Percentiles rank a stretch among this genome's conserved stretches.
Evolutionary conservation across 2,329 filamentous ascomycete genomes (phyloP).

Genomic region (Allantophomopsis cytisporea): DNA sequence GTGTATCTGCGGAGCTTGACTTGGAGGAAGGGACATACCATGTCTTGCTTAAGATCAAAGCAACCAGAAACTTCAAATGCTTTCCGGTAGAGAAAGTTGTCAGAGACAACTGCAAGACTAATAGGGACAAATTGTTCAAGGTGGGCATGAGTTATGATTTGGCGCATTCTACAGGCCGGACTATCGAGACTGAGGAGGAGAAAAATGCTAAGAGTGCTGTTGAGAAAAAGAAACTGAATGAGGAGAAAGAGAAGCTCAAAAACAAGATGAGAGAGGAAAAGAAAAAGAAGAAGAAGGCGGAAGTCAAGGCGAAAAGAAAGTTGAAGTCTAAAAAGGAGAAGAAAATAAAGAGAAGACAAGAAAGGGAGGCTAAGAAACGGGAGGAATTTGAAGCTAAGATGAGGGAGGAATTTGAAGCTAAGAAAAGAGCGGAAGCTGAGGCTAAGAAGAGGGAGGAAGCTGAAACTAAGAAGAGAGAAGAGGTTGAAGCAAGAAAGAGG

Average conservation of each 20-base stretch:
- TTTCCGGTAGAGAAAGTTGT: constrained; percentile 33
- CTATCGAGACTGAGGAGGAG: constrained; percentile 11
- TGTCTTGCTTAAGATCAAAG: constrained; percentile 40
- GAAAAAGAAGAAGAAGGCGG: neutral
- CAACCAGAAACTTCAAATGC: constrained; percentile 24
- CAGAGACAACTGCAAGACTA: constrained; percentile 33
- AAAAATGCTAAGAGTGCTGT: constrained; percentile 1
- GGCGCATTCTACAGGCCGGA: constrained; percentile 42
- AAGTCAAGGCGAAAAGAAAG: constrained; percentile 3
- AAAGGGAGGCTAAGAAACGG: constrained; percentile 1
- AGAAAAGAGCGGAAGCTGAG: too few species aligned
- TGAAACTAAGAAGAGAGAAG: constrained; percentile 4
- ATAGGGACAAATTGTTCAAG: constrained; percentile 37
- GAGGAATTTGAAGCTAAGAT: constrained; percentile 4
- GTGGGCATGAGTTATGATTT: constrained; percentile 47
- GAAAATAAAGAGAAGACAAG: constrained; percentile 3
- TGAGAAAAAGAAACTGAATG: neutral
- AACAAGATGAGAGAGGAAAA: constrained; percentile 2
- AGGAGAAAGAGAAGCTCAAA: neutral
- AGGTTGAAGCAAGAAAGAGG: too few species aligned
- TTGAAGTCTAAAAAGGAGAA: constrained; percentile 1
- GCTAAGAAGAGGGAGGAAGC: constrained; percentile 6
- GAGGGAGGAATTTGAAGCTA: constrained; percentile 3
- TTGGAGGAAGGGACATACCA: constrained; percentile 43
- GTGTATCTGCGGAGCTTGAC: constrained; percentile 41